Percentiles rank a stretch among this genome's conserved stretches.
These are phyloP conservation scores for Diaporthe nobilis DNA, from an alignment of 2,329 filamentous ascomycete genomes.

Conservation along the genomic window DNA sequence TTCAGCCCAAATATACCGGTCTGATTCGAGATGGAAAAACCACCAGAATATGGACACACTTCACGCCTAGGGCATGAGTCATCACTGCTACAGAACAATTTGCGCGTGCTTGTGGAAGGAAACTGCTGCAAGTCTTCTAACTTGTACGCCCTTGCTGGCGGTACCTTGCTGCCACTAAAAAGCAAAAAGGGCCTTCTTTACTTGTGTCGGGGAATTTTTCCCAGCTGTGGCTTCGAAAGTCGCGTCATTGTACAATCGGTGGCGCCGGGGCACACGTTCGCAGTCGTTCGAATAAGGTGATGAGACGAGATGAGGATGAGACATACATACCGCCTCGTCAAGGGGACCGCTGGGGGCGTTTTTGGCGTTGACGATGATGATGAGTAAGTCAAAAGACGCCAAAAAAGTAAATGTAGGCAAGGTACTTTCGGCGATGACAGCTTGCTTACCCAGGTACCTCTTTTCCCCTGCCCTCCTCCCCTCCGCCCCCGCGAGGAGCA, in stretches of 20 bases:
- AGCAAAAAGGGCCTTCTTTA: background rate
- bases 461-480: background rate
- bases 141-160: background rate
- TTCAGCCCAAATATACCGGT: background rate
- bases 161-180: background rate
- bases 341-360: too few species aligned
- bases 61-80: background rate
- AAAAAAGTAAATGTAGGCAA: background rate
- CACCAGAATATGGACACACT: background rate
- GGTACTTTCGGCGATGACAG: conserved; percentile 22
- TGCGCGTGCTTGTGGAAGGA: background rate
- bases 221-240: background rate
- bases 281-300: conserved; percentile 33
- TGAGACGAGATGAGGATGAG: conserved; percentile 29
- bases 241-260: conserved; percentile 2
- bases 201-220: background rate
- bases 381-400: background rate
- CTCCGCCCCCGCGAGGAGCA: background rate
- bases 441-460: conserved; percentile 4
- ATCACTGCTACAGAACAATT: background rate
- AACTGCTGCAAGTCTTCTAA: background rate
- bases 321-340: conserved; percentile 7
- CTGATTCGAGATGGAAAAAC: background rate
- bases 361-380: background rate
- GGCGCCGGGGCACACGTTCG: background rate